Evolutionary conservation across 108 stramenopile genomes (phyloP).

Genomic region (Skeletonema grethae): DNA sequence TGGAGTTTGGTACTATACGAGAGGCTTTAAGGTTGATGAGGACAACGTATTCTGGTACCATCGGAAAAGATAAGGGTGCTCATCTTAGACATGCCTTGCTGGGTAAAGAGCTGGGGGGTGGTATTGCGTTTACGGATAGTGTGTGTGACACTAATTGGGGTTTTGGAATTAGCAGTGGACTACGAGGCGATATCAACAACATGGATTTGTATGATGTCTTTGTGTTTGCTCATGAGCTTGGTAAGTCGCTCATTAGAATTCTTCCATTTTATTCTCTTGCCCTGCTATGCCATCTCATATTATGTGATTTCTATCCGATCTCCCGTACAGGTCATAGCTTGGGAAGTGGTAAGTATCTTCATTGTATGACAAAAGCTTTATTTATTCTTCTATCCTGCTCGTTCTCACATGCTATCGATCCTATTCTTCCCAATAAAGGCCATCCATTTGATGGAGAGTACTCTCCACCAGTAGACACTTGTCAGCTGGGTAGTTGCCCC

Average conservation of each 20-base stretch:
- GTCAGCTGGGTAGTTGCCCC: background rate
- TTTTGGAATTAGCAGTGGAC: background rate
- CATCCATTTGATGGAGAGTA: background rate
- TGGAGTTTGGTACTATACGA: background rate
- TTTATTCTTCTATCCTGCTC: background rate
- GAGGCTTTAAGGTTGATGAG: background rate
- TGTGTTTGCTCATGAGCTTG: background rate
- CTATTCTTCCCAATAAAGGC: background rate
- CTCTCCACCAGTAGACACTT: background rate
- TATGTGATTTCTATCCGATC: too few species aligned
- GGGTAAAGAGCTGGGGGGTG: background rate
- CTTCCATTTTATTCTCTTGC: too few species aligned
- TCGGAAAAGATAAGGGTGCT: background rate
- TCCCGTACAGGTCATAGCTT: background rate
- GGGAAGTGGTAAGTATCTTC: background rate
- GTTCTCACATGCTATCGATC: background rate
- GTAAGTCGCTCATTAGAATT: too few species aligned
- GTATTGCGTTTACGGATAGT: background rate
- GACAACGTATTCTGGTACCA: background rate
- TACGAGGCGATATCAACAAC: background rate
- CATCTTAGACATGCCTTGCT: background rate
- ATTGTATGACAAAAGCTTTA: too few species aligned
- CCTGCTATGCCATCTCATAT: too few species aligned
- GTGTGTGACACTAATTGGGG: background rate
- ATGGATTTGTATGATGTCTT: conserved; percentile 6